Evolutionary conservation across 1,284 basidiomycete genomes (phyloP).

Genomic region (Xanthoconium separans): DNA sequence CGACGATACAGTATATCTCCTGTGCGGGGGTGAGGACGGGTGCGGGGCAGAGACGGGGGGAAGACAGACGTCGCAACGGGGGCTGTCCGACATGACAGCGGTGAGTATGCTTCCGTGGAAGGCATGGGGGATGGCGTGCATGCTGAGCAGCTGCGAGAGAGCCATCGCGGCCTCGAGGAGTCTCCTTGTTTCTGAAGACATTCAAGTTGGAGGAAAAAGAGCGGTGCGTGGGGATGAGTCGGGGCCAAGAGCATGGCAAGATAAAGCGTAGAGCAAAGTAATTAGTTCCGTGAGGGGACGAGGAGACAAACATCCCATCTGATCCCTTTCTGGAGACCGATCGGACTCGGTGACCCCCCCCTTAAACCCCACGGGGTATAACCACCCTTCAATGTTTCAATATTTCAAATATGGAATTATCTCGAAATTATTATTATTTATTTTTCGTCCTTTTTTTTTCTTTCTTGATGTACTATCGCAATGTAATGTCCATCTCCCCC

Average conservation of each 20-base stretch:
- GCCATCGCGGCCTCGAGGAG: constrained; percentile 51
- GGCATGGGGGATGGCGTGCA: constrained; percentile 47
- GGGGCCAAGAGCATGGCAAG: constrained; percentile 20
- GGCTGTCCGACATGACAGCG: constrained; percentile 47
- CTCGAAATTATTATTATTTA: not conserved
- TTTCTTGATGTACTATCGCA: constrained; percentile 14
- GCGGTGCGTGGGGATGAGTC: not conserved
- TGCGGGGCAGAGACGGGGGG: not conserved
- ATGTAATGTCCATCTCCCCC: constrained; percentile 29
- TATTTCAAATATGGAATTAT: constrained; percentile 19
- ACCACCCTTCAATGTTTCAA: constrained; percentile 13
- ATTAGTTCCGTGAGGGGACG: constrained; percentile 30
- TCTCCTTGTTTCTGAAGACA: constrained; percentile 48
- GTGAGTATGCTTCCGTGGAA: constrained; percentile 53
- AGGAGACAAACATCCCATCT: constrained; percentile 31
- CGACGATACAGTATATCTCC: constrained; percentile 60
- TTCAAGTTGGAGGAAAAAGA: constrained; percentile 19
- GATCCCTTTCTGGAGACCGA: no score
- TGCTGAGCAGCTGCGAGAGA: constrained; percentile 44
- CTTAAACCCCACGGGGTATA: constrained; percentile 11
- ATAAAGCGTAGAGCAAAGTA: constrained; percentile 24
- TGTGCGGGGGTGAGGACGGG: constrained; percentile 23
- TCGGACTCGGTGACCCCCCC: constrained; percentile 1
- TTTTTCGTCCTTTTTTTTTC: constrained; percentile 27
- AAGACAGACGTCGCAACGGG: constrained; percentile 45